Evolutionary conservation across 1,284 basidiomycete genomes (phyloP), one percentile per base, ranked within the genome.

Genomic region (Ceratobasidium sp.): DNA sequence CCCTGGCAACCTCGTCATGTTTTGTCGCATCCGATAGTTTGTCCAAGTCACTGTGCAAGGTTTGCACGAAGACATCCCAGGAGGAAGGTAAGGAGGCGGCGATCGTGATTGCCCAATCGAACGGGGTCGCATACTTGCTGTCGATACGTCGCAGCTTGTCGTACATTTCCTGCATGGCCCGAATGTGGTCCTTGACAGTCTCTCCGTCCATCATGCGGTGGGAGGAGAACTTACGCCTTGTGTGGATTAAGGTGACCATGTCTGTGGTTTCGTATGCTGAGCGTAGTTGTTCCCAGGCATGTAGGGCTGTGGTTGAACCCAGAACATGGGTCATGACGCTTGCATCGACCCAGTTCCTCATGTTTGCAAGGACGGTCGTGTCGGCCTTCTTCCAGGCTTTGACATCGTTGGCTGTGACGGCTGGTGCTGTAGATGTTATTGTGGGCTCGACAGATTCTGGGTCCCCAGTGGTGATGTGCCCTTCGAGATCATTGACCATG

Each of bases 11-110:
- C 53, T 28, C 30, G 6, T 28, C 12, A 11, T 54, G 16, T 11
- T 23, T 30, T 23, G 23, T 30, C 1, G 4, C 53, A 16, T 28
- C 25, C 4, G 14, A 14, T 7, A 54, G 23, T 11, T 30, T 18
- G 6, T 54, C 9, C 21, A 9, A 12, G 12, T 54, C 53, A 4
- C 21, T 3, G 21, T 54, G 53, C 8, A 54, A 9, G 8, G 23
- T 54, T 30, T 54, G 53, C 1, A 54, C 53, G 12, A 54, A 54
- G 5, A 54, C 23, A 30, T 54, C 53, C 53, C 53, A 54, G 8
- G 53, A 54, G 5, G 6, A n/a, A 8, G 53, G 53, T 23, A 54
- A 25, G 14, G 53, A 54, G 14, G 49, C 12, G 16, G 28, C 30
- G 7, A 54, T 1, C 3, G 53, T 16, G 8, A 54, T 16, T 5